phyloP scores from a whole-genome alignment of 495 filamentous ascomycete genomes.

The Penicillium pancosmium region DNA sequence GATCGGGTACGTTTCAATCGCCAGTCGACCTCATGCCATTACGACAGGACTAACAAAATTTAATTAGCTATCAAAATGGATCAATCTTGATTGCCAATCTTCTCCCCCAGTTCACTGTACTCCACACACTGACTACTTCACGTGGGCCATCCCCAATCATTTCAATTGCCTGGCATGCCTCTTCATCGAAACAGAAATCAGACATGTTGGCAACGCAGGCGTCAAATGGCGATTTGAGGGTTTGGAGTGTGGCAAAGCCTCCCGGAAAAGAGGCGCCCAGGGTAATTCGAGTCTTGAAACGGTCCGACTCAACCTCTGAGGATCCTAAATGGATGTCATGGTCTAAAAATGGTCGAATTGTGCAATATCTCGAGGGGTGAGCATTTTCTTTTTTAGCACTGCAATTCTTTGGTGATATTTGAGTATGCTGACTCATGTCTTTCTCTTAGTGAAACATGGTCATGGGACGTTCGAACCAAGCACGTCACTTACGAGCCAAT shows the following conservation, averaged over 20 bases:
- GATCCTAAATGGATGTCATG: constrained; percentile 96
- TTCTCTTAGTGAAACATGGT: constrained; percentile 74
- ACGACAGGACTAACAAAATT: not conserved
- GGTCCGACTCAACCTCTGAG: constrained; percentile 66
- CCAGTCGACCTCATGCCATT: not conserved
- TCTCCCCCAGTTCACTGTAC: constrained; percentile 89
- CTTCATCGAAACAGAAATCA: constrained; percentile 93
- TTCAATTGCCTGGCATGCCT: constrained; percentile 94
- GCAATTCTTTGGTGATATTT: not conserved
- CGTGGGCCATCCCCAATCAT: constrained; percentile 85
- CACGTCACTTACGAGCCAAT: constrained; percentile 87
- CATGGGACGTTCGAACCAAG: constrained; percentile 97
- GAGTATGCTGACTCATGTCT: constrained; percentile 5
- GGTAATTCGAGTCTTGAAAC: constrained; percentile 84
- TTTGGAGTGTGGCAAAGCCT: constrained; percentile 95
- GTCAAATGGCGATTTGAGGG: constrained; percentile 85
- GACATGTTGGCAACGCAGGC: constrained; percentile 97
- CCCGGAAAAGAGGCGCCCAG: constrained; percentile 74
- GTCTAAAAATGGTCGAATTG: constrained; percentile 96
- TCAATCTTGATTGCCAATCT: constrained; percentile 89
- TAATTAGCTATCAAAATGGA: constrained; percentile 83
- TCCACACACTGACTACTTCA: constrained; percentile 86
- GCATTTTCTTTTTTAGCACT: constrained; percentile 32
- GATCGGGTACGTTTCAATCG: constrained; percentile 70
- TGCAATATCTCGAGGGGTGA: constrained; percentile 92